A percentile compares a stretch with the other conserved stretches of the same genome.
These are phyloP conservation scores for Cylindricascospora bacillispora DNA, from an alignment of 1,139 yeast species.

Conservation along the genomic window DNA sequence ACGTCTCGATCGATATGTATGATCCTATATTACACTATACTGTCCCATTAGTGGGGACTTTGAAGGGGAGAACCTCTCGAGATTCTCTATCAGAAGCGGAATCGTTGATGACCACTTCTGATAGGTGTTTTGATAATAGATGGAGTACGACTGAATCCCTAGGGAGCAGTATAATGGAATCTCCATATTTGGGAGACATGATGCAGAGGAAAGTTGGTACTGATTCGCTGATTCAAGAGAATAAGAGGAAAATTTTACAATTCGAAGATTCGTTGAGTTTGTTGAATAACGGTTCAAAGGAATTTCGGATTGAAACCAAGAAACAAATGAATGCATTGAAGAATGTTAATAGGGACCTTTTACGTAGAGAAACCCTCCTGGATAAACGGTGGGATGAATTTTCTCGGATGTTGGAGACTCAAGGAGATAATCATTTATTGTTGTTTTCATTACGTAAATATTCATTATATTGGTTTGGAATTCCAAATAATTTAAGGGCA, in stretches of 20 bases:
- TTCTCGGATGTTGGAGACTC: not conserved
- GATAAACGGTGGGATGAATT: conserved; percentile 1
- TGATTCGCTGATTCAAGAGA: conserved; percentile 4
- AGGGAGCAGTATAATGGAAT: not conserved
- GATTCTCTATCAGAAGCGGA: conserved; percentile 1
- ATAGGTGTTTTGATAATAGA: too few species aligned
- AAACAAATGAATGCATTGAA: conserved; percentile 1
- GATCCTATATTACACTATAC: conserved; percentile 1
- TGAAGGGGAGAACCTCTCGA: not conserved
- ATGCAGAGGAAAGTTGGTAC: conserved; percentile 2
- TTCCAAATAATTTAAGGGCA: conserved; percentile 2
- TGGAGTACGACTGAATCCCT: not conserved
- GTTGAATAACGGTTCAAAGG: conserved; percentile 1
- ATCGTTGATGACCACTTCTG: not conserved
- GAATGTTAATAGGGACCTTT: conserved; percentile 2
- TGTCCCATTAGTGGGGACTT: conserved; percentile 2
- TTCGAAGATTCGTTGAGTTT: conserved; percentile 2
- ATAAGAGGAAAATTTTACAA: conserved; percentile 2
- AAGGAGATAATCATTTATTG: not conserved
- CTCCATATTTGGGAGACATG: not conserved
- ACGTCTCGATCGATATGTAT: conserved; percentile 1
- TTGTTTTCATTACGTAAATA: conserved; percentile 1
- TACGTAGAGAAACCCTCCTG: conserved; percentile 1
- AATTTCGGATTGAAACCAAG: conserved; percentile 1
- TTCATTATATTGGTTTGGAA: conserved; percentile 4